Percentiles rank a stretch among this genome's conserved stretches.
phyloP scores from a whole-genome alignment of 352 stramenopile genomes.

The Pythium grandisporangium region DNA sequence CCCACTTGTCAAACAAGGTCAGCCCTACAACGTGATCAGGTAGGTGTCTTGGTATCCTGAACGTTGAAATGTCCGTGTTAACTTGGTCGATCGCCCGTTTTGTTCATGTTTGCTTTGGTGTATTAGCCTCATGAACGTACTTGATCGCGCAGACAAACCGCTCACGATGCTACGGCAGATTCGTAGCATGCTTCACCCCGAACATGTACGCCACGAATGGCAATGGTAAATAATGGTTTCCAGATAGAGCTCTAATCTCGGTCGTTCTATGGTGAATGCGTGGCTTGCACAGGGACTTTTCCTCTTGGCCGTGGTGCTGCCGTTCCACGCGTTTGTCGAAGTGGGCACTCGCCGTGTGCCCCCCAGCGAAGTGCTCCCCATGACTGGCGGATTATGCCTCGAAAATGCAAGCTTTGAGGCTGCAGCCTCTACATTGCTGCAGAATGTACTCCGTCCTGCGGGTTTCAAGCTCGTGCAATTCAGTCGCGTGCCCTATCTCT shows the following conservation, averaged over 20 bases:
- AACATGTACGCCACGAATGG: conserved; percentile 22
- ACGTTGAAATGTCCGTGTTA: too few relatives aligned
- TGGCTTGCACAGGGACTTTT: conserved; percentile 42
- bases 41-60: conserved; percentile 6
- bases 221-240: neutral
- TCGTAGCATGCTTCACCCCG: conserved; percentile 54
- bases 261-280: too few relatives aligned
- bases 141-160: conserved; percentile 74
- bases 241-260: too few relatives aligned
- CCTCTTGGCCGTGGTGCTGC: conserved; percentile 67
- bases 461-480: conserved; percentile 77
- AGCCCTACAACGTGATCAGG: conserved; percentile 80
- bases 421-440: conserved; percentile 41
- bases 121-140: conserved; percentile 80
- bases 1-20: conserved; percentile 46
- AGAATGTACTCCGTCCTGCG: conserved; percentile 54
- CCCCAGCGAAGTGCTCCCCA: conserved; percentile 54
- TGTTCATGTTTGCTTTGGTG: too few relatives aligned
- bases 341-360: conserved; percentile 51
- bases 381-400: conserved; percentile 49
- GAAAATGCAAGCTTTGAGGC: conserved; percentile 62
- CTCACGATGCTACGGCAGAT: conserved; percentile 73
- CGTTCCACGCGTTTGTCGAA: conserved; percentile 78
- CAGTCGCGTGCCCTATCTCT: conserved; percentile 78
- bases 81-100: neutral